Base-by-base conservation (phyloP, 345 rosid species). In the Salix purpurea region DNA sequence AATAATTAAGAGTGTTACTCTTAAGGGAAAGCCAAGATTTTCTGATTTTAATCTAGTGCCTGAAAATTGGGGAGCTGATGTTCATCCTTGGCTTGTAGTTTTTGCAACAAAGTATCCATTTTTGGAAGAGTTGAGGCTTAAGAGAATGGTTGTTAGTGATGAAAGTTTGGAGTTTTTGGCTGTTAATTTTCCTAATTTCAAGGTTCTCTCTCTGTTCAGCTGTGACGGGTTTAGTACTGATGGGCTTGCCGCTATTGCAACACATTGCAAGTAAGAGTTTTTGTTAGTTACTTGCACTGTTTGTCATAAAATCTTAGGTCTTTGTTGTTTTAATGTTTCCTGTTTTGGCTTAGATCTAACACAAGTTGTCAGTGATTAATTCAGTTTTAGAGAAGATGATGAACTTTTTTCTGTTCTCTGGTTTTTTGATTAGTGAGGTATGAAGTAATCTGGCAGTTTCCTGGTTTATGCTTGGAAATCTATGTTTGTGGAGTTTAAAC, bases 1-100 rank as follows among this genome's bases (percentile, higher is more conserved):
- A 3, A 86, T 75, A 15, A 86, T 91, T 37, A 78, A 86, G 71
- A 81, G 90, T 79, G 87, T 91, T 34, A 87, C 88, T 23, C 78
- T 91, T 34, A 91, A 91, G 71, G 95, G 95, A 77, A 89, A 89
- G 81, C 95, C 95, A 2, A 80, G 92, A 37, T 91, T 91, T 79
- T 83, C 92, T 5, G 95, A 91, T 74, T 91, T 91, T 82, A 88
- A 86, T 76, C 78, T 91, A 76, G 90, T 91, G 7, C 95, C 95
- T 5, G 78, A 79, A 26, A 77, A 89, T 34, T 91, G 95, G 95
- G 95, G 95, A 1, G 95, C 91, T 15, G 86, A 91, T 80, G 80
- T 89, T 12, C 86, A 83, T 10, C 65, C 87, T 0, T 91, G 95
- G 95, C 86, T 91, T 4, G 79, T 85, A 11, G 87, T 86, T 19